Conservation (phyloP, 2,329 filamentous ascomycete genomes). For the Epichloe amarillans region DNA sequence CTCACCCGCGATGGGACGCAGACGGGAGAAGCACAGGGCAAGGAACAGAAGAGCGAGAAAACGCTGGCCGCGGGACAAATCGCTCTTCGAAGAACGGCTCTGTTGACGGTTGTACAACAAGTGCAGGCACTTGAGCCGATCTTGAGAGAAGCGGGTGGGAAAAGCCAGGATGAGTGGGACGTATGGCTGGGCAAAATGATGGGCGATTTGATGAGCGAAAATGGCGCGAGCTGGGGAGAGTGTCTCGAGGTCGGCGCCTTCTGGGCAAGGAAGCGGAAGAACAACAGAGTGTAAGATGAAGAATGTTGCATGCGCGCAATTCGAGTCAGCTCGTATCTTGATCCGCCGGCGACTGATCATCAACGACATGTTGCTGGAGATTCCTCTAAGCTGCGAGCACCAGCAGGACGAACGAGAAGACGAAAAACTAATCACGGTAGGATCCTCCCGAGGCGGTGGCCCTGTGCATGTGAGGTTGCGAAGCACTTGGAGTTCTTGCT, state of each 20-base stretch:
- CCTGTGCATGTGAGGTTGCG: constrained; percentile 5
- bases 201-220: constrained; percentile 66
- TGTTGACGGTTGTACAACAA: constrained; percentile 68
- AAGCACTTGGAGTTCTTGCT: background rate
- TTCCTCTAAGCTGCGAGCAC: background rate
- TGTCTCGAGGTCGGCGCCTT: constrained; percentile 80
- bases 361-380: background rate
- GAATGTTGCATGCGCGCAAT: background rate
- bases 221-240: constrained; percentile 69
- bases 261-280: constrained; percentile 61
- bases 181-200: constrained; percentile 81
- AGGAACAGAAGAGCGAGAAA: constrained; percentile 27
- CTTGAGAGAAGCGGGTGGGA: constrained; percentile 68
- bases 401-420: background rate
- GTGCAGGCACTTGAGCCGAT: constrained; percentile 77
- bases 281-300: background rate
- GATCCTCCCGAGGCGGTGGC: background rate
- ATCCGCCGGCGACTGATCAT: background rate
- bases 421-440: background rate
- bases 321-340: too few species aligned
- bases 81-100: constrained; percentile 64
- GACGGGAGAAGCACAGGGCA: constrained; percentile 42
- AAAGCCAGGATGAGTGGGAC: constrained; percentile 87
- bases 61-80: constrained; percentile 54
- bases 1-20: constrained; percentile 47